phyloP scores from a whole-genome alignment of 441 rosid genomes.

The Monsonia emarginata region DNA sequence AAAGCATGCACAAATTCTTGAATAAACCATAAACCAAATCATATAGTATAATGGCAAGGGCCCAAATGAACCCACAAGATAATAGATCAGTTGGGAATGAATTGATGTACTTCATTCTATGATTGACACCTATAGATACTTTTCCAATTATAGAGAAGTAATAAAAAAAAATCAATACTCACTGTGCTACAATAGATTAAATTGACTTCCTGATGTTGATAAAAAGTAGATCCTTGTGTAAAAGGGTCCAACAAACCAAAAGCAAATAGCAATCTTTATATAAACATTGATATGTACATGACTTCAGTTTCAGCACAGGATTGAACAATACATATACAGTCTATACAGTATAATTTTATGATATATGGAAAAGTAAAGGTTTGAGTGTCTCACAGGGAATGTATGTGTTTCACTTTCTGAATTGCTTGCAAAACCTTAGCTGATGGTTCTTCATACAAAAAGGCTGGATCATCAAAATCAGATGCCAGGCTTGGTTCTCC shows the following conservation, averaged over 20 bases:
- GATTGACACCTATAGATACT: neutral
- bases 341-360: too few relatives aligned
- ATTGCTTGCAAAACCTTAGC: constrained; percentile 64
- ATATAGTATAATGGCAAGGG: neutral
- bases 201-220: neutral
- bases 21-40: neutral
- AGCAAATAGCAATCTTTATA: neutral
- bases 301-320: neutral
- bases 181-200: neutral
- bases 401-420: constrained; percentile 55
- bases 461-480: constrained; percentile 66
- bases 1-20: neutral
- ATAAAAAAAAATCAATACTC: neutral
- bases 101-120: neutral
- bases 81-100: neutral
- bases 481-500: constrained; percentile 69
- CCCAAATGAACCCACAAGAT: constrained; percentile 1
- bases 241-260: too few relatives aligned
- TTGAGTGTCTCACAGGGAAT: constrained; percentile 38
- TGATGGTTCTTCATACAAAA: constrained; percentile 75
- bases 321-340: too few relatives aligned
- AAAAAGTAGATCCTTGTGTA: too few relatives aligned
- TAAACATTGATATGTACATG: neutral
- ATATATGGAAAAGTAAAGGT: neutral
- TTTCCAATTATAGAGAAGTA: neutral